Evolutionary conservation across 257 asterid species (phyloP).

Genomic region (Parsonsia alboflavescens): DNA sequence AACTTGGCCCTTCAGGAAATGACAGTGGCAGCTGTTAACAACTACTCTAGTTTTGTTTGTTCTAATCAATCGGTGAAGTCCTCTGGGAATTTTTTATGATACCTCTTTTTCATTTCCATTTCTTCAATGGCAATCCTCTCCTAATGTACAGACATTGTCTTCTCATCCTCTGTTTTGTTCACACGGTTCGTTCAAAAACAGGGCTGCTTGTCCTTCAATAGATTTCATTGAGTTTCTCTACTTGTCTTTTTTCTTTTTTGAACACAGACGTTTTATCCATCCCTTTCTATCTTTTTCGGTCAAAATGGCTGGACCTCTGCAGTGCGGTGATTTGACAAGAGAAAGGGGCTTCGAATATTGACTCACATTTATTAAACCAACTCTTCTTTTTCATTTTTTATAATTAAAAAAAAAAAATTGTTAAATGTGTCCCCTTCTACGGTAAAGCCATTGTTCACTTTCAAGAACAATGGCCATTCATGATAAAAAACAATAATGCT

Average conservation of each 20-base stretch:
- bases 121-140: background rate
- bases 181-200: too few species aligned
- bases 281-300: background rate
- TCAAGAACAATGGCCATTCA: constrained; percentile 3
- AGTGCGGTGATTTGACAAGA: constrained; percentile 4
- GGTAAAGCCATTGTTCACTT: background rate
- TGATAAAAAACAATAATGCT: background rate
- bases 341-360: background rate
- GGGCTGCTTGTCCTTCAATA: too few species aligned
- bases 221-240: too few species aligned
- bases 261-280: background rate
- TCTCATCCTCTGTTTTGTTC: background rate
- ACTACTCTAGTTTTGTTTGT: constrained; percentile 49
- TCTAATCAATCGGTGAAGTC: constrained; percentile 60
- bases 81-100: constrained; percentile 41
- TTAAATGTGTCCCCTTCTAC: too few species aligned
- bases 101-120: constrained; percentile 29
- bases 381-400: too few species aligned
- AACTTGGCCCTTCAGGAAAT: constrained; percentile 18
- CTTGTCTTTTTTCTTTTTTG: too few species aligned
- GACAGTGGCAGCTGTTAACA: constrained; percentile 31
- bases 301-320: background rate
- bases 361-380: too few species aligned
- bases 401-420: too few species aligned
- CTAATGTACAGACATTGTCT: background rate